Conservation (phyloP, 306 rosid genomes). For the Ormosia emarginata region DNA sequence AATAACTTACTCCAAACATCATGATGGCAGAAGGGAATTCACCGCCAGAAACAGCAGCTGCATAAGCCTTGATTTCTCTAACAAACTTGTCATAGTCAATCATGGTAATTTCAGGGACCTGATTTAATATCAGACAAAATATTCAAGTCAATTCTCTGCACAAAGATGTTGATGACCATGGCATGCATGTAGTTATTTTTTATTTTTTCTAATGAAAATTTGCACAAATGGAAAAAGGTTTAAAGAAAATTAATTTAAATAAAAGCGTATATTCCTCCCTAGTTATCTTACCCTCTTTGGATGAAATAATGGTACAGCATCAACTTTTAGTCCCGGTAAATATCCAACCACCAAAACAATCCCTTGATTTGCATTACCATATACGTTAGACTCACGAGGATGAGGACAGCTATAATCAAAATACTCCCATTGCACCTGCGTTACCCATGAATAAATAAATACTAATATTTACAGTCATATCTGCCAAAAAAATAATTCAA, state of each 20-base stretch:
- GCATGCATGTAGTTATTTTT: no score
- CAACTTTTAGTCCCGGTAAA: conserved; percentile 29
- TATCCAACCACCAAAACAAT: conserved; percentile 25
- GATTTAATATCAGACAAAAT: not conserved
- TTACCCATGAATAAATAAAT: not conserved
- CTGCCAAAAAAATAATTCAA: not conserved
- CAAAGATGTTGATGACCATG: not conserved
- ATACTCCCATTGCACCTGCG: conserved; percentile 28
- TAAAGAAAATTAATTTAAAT: not conserved
- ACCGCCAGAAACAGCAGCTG: conserved; percentile 35
- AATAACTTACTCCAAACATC: conserved; percentile 63
- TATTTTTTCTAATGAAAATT: not conserved
- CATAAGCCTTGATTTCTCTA: conserved; percentile 30
- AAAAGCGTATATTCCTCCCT: not conserved
- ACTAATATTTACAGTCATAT: not conserved
- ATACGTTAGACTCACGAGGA: not conserved
- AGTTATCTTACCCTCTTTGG: not conserved
- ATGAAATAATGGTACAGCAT: conserved; percentile 3
- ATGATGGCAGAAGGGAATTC: conserved; percentile 42
- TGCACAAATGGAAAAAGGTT: not conserved
- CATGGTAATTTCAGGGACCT: conserved; percentile 20
- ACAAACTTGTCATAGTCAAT: conserved; percentile 35
- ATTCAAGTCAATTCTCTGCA: not conserved
- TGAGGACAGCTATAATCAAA: not conserved
- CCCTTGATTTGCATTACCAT: not conserved